phyloP scores from a whole-genome alignment of 2,329 filamentous ascomycete species.

The Cladosporium sp. region DNA sequence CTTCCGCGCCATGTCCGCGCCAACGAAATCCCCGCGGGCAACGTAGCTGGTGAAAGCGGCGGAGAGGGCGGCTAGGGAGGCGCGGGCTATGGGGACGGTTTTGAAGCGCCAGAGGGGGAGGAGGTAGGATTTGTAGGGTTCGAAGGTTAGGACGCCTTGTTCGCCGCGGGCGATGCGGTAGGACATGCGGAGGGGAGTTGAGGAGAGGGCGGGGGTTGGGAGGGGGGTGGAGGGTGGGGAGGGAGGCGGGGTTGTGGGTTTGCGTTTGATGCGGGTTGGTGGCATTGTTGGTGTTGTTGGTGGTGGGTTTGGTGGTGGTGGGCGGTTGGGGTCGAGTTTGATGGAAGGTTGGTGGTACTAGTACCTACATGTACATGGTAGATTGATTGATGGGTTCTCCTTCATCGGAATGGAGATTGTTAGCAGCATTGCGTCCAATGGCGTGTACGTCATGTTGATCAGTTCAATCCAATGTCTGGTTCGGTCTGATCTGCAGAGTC shows the following conservation, averaged over 20 bases:
- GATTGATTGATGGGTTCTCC: background rate
- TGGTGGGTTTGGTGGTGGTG: background rate
- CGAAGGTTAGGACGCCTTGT: constrained; percentile 61
- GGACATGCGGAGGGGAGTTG: constrained; percentile 45
- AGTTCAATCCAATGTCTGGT: background rate
- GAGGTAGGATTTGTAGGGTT: constrained; percentile 63
- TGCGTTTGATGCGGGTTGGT: background rate
- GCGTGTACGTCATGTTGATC: constrained; percentile 3
- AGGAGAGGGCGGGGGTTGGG: constrained; percentile 30
- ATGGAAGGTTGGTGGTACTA: background rate
- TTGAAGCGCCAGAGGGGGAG: constrained; percentile 63
- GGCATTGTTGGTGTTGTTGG: background rate
- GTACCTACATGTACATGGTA: background rate
- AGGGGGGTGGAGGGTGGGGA: constrained; percentile 13
- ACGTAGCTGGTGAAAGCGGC: constrained; percentile 55
- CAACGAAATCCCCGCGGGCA: constrained; percentile 57
- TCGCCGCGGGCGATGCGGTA: constrained; percentile 63
- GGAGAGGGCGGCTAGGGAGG: constrained; percentile 53
- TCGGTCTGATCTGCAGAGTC: background rate
- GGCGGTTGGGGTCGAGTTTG: background rate
- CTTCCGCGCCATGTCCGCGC: constrained; percentile 65
- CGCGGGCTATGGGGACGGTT: constrained; percentile 52
- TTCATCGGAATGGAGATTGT: background rate
- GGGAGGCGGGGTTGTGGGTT: background rate
- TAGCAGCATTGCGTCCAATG: background rate